A percentile compares a stretch with the other conserved stretches of the same genome.
Conservation (phyloP, 163 green algal species). For the Scenedesmus sp. region DNA sequence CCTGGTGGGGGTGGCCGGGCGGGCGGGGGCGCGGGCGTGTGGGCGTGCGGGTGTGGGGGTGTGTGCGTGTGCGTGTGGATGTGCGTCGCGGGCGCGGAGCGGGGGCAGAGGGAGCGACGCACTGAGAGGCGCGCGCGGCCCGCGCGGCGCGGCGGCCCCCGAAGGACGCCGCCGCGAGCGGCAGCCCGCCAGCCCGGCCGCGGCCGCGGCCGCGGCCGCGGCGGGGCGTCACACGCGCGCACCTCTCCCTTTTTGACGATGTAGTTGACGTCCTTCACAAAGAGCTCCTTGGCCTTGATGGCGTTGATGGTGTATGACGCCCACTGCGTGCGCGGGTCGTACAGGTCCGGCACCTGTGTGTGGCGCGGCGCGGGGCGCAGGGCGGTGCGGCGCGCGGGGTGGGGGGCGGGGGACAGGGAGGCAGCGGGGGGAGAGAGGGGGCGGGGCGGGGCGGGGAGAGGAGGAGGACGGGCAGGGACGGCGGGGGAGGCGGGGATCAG, state of each 20-base stretch:
- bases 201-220: no score
- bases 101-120: no score
- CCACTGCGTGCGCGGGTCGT: slow-evolving; percentile 97
- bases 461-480: not conserved
- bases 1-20: slow-evolving; percentile 59
- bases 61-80: not conserved
- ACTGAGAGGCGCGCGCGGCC: no score
- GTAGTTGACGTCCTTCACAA: slow-evolving; percentile 93
- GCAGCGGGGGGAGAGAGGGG: not conserved
- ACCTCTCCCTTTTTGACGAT: slow-evolving; percentile 84
- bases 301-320: slow-evolving; percentile 97
- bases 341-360: slow-evolving; percentile 87
- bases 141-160: no score
- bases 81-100: not conserved
- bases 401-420: not conserved
- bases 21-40: not conserved
- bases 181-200: no score
- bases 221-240: no score
- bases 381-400: not conserved
- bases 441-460: not conserved
- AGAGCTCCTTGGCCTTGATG: slow-evolving; percentile 98
- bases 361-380: not conserved
- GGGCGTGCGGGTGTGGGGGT: not conserved
- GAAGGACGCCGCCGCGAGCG: no score
- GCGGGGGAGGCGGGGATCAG: not conserved